A percentile compares a stretch with the other conserved stretches of the same genome.
These are phyloP conservation scores for Microsporum ferrugineum DNA, from an alignment of 2,329 filamentous ascomycete species.

Conservation along the genomic window DNA sequence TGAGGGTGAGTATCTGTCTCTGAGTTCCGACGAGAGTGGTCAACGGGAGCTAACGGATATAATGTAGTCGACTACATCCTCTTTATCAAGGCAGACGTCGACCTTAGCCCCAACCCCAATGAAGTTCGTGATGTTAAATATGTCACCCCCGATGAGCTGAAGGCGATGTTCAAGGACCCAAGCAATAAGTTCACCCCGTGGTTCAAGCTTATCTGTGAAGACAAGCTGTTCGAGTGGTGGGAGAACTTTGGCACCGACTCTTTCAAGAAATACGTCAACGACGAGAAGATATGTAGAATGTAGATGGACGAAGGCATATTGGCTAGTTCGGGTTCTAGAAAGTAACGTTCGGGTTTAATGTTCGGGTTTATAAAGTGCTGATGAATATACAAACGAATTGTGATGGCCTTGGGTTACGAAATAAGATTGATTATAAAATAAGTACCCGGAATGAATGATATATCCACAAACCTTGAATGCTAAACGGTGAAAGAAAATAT, in stretches of 20 bases:
- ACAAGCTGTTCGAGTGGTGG: slow-evolving; percentile 98
- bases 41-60: background rate
- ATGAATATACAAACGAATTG: background rate
- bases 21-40: background rate
- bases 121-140: slow-evolving; percentile 80
- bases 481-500: background rate
- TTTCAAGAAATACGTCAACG: slow-evolving; percentile 73
- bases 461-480: background rate
- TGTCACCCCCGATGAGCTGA: slow-evolving; percentile 70
- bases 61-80: slow-evolving; percentile 90
- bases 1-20: slow-evolving; percentile 57
- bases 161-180: slow-evolving; percentile 71
- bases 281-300: slow-evolving; percentile 84
- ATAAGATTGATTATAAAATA: background rate
- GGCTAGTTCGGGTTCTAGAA: background rate
- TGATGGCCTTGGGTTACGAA: background rate
- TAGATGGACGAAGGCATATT: background rate
- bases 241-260: slow-evolving; percentile 61
- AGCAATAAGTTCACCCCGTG: slow-evolving; percentile 84
- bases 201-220: slow-evolving; percentile 98
- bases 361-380: background rate
- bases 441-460: background rate
- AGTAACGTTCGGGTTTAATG: background rate
- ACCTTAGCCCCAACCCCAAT: slow-evolving; percentile 72
- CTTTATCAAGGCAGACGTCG: slow-evolving; percentile 90